Base-by-base conservation (phyloP, 768 basidiomycete species). In the Cystofilobasidium macerans region DNA sequence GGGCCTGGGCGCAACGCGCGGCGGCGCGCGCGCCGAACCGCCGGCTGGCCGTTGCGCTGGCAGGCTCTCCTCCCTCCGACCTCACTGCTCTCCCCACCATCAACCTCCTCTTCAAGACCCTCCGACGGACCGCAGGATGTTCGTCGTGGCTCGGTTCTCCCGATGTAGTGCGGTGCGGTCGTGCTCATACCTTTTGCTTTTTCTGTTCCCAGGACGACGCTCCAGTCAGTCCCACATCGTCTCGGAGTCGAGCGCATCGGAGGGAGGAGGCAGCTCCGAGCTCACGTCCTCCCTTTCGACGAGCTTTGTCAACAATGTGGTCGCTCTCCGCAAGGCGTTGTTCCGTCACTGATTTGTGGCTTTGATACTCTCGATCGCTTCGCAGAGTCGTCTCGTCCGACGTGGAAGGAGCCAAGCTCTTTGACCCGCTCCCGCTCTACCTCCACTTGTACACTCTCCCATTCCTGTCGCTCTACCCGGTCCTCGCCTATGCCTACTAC, bases 401-500 rank as follows among this genome's bases (percentile, higher is more conserved):
- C 71, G 78, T 78, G 57, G 70, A 73, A 26, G 43, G 65, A 11
- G 70, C 77, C 48, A 73, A 73, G n/a, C 70, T 78, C 24, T 77
- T 78, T 65, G 75, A 75, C 58, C 75, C 76, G 18, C 74, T 79
- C 20, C 76, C 77, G 1, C 18, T 72, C 9, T 70, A 67, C 28
- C 58, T 71, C 0, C 69, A 76, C 36, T 40, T 78, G 47, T 80
- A 80, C 71, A 73, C 75, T 43, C 36, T 75, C 9, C 78, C 78
- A 0, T 78, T 76, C 71, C 70, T 78, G 20, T 65, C 74, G 12
- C 69, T 77, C 51, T 80, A 79, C 69, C 77, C 78, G 0, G 28
- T 77, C 5, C 74, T 77, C 24, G 76, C 76, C 65, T 95, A 94
- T 75, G 86, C 92, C 26, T 98, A 97, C 80, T 89, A 86, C 72